Percentiles rank a stretch among this genome's conserved stretches.
Conservation (phyloP, 2,329 filamentous ascomycete genomes). For the Trichothecium sympodiale region DNA sequence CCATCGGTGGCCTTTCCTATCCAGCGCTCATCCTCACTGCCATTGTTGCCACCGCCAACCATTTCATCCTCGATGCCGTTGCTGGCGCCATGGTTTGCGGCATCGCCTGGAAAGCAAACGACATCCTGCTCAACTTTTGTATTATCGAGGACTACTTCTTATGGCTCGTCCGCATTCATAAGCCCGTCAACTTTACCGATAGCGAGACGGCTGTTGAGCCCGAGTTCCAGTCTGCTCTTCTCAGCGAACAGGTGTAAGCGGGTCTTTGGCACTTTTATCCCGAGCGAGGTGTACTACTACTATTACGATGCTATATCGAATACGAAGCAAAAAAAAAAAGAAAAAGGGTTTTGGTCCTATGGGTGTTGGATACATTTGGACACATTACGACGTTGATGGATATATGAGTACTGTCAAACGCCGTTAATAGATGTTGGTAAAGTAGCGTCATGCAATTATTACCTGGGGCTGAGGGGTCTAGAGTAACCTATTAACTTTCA, state of each 20-base stretch:
- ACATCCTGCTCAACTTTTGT: conserved; percentile 49
- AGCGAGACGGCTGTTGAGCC: conserved; percentile 22
- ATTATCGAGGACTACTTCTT: conserved; percentile 59
- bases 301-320: neutral
- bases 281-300: neutral
- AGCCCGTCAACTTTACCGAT: conserved; percentile 37
- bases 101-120: conserved; percentile 48
- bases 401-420: too few species aligned
- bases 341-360: too few species aligned
- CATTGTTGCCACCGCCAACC: conserved; percentile 62
- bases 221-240: conserved; percentile 14
- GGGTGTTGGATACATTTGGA: too few species aligned
- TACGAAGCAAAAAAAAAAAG: too few species aligned
- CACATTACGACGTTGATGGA: too few species aligned
- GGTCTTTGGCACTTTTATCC: neutral
- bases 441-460: too few species aligned
- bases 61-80: conserved; percentile 61
- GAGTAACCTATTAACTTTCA: too few species aligned
- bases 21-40: conserved; percentile 54
- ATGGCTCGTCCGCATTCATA: conserved; percentile 51
- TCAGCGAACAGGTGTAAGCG: conserved; percentile 2
- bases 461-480: too few species aligned
- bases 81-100: conserved; percentile 55
- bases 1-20: conserved; percentile 46
- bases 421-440: too few species aligned